Base-by-base conservation (phyloP, 768 basidiomycete species). In the Tricholoma terreum region DNA sequence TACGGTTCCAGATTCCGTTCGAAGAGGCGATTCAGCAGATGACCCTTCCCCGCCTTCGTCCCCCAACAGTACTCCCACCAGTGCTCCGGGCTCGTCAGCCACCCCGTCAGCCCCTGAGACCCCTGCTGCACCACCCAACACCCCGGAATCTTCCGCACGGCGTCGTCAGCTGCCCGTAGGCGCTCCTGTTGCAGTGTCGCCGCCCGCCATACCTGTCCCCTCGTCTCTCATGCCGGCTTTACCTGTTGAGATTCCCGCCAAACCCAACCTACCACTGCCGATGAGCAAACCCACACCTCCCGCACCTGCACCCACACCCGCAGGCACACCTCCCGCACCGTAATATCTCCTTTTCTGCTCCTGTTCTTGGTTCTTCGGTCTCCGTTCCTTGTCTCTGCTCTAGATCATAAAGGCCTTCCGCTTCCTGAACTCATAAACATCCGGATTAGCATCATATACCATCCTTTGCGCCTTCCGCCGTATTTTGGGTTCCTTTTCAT, bases 181-280 rank as follows among this genome's bases (percentile, higher is more conserved):
- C 43, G 5, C n/a, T 1, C 42, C n/a, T n/a, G n/a, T 31, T 21
- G 55, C 19, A 3, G 24, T 8, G 11, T 34, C 46, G 12, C 54
- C 58, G 19, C 7, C 31, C 42, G 57, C 34, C 15, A 22, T 55
- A n/a, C 54, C 49, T 17, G 21, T 30, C 27, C 48, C 49, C n/a
- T 38, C 22, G 9, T 34, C 56, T 40, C 38, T 54, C 38, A 12
- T 1, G 6, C 35, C 38, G 11, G 59, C 27, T 21, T 35, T 54
- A 6, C 55, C 58, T 48, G 55, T 57, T n/a, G n/a, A n/a, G n/a
- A n/a, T 34, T 50, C 21, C 53, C 57, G 36, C n/a, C n/a, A 27
- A 57, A 10, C 50, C 57, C 24, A 6, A 27, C 3, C 6, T 27
- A 27, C 24, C 24, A 27, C 3, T 27, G 24, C 6, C 24, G 6